Evolutionary conservation across 73 alveolate genomes (phyloP).

Genomic region (Urostyla sp.): DNA sequence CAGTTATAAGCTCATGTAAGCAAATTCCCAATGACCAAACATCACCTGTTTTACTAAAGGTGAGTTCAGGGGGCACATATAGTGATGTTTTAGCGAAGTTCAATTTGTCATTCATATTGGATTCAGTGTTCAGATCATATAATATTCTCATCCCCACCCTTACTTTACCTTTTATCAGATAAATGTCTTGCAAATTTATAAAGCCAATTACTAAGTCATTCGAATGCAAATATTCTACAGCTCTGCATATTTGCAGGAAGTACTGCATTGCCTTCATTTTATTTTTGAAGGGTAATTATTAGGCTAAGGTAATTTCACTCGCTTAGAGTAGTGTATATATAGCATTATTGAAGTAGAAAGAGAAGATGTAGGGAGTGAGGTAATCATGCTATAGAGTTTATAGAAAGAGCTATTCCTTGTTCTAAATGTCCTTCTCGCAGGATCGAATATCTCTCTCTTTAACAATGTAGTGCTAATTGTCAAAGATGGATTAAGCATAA

Average conservation of each 20-base stretch:
- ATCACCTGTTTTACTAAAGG: conserved; percentile 14
- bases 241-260: conserved; percentile 32
- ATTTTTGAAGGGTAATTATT: conserved; percentile 23
- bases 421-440: conserved; percentile 5
- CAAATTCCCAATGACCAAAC: conserved; percentile 45
- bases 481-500: conserved; percentile 23
- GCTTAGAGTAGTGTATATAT: conserved; percentile 20
- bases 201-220: conserved; percentile 22
- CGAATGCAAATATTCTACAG: conserved; percentile 16
- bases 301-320: background rate
- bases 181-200: background rate
- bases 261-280: background rate
- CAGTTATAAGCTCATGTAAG: conserved; percentile 21
- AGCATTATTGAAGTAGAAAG: conserved; percentile 19
- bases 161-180: conserved; percentile 18
- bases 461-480: conserved; percentile 3
- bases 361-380: conserved; percentile 19
- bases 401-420: conserved; percentile 11
- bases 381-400: conserved; percentile 15
- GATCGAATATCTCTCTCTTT: background rate
- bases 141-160: background rate
- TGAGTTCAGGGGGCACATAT: conserved; percentile 31
- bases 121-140: conserved; percentile 7
- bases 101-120: background rate
- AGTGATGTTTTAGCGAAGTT: background rate